A percentile compares a stretch with the other conserved stretches of the same genome.
Conservation (phyloP, 1,139 yeast genomes). For the Scheffersomyces insectosa region DNA sequence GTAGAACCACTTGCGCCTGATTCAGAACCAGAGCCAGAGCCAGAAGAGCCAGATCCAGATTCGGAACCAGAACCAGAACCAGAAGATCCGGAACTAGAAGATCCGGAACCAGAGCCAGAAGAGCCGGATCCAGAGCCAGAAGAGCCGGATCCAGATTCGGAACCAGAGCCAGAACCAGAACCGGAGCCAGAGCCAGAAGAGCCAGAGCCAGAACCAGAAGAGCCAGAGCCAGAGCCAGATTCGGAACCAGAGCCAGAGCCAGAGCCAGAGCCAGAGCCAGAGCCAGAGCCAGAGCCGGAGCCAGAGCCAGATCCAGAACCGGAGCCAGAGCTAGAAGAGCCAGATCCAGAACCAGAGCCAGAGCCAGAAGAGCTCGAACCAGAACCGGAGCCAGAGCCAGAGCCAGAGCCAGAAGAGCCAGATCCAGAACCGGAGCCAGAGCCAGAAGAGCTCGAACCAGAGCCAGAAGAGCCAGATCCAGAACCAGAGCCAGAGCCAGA, state of each 20-base stretch:
- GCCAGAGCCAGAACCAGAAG: slow-evolving; percentile 7
- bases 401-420: too few relatives aligned
- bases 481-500: too few relatives aligned
- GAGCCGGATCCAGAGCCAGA: too few relatives aligned
- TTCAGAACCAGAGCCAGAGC: too few relatives aligned
- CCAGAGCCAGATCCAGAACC: not conserved
- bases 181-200: slow-evolving; percentile 3
- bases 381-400: too few relatives aligned
- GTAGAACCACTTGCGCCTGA: too few relatives aligned
- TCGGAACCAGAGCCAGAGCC: slow-evolving; percentile 7
- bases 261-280: slow-evolving; percentile 11
- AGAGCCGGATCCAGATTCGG: not conserved
- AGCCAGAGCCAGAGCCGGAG: slow-evolving; percentile 16
- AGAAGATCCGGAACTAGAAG: not conserved
- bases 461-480: too few relatives aligned
- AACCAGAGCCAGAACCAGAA: slow-evolving; percentile 8
- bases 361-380: slow-evolving; percentile 6
- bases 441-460: too few relatives aligned
- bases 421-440: too few relatives aligned
- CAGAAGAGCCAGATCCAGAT: too few relatives aligned
- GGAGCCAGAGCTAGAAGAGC: slow-evolving; percentile 8
- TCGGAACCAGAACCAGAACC: too few relatives aligned
- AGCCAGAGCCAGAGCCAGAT: slow-evolving; percentile 8
- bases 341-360: too few relatives aligned
- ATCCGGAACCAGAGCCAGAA: slow-evolving; percentile 4